A percentile compares a stretch with the other conserved stretches of the same genome.
phyloP scores from a whole-genome alignment of 352 stramenopile genomes.

The Phytophthora agathidicida region DNA sequence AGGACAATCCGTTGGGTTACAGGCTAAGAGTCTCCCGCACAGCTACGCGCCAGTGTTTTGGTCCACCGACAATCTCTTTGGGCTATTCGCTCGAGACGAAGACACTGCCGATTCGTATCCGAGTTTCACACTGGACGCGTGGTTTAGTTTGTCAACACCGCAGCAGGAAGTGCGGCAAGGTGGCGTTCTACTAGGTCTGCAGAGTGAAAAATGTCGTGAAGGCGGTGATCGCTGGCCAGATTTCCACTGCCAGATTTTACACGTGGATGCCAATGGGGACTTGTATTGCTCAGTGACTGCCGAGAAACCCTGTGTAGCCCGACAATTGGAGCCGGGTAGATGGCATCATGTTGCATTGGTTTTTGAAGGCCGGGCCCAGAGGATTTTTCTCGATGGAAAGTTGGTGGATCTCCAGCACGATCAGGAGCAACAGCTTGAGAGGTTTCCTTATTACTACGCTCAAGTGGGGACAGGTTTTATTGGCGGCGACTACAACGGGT shows the following conservation, averaged over 20 bases:
- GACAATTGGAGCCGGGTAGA: constrained; percentile 2
- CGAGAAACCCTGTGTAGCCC: constrained; percentile 6
- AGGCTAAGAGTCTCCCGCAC: neutral
- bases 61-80: constrained; percentile 31
- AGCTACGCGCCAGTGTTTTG: constrained; percentile 11
- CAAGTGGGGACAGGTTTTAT: constrained; percentile 11
- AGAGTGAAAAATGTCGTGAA: constrained; percentile 34
- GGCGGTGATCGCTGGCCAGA: constrained; percentile 6
- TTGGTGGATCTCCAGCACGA: constrained; percentile 7
- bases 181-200: constrained; percentile 50
- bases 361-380: constrained; percentile 1
- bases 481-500: constrained; percentile 21
- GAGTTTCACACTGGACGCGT: constrained; percentile 52
- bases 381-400: constrained; percentile 20
- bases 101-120: constrained; percentile 17
- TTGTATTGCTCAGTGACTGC: constrained; percentile 18
- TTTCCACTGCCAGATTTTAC: constrained; percentile 14
- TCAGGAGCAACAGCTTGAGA: constrained; percentile 20
- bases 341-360: constrained; percentile 34
- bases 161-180: constrained; percentile 37
- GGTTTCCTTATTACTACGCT: constrained; percentile 12
- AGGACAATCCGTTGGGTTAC: constrained; percentile 5
- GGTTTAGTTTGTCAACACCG: constrained; percentile 51
- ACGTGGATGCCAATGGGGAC: constrained; percentile 13
- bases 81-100: constrained; percentile 37